Evolutionary conservation across 2,329 filamentous ascomycete genomes (phyloP).

Genomic region (Fusarium compactum): DNA sequence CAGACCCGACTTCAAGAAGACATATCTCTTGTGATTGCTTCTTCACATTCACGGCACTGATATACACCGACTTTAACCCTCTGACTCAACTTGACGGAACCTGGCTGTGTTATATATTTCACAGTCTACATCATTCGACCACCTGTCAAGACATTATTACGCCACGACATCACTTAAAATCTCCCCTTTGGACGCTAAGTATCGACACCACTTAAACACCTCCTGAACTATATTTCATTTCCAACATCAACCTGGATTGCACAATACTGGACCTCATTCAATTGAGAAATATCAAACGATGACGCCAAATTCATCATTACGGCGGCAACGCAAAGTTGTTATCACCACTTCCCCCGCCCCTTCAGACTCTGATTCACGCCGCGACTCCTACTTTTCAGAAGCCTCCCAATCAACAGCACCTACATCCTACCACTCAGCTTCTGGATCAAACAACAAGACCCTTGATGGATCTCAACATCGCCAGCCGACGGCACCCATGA

Average conservation of each 20-base stretch:
- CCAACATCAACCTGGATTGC: constrained; percentile 13
- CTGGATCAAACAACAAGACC: constrained; percentile 42
- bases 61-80: constrained; percentile 1
- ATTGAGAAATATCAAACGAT: constrained; percentile 29
- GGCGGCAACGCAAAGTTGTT: constrained; percentile 45
- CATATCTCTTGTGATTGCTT: constrained; percentile 40
- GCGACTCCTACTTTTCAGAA: constrained; percentile 48
- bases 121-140: constrained; percentile 25
- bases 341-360: constrained; percentile 44
- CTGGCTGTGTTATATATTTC: constrained; percentile 23
- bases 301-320: constrained; percentile 37
- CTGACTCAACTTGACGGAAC: constrained; percentile 15
- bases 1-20: constrained; percentile 41
- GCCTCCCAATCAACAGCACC: constrained; percentile 47
- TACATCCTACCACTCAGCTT: constrained; percentile 45
- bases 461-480: constrained; percentile 21
- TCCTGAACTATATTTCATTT: constrained; percentile 11
- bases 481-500: constrained; percentile 25
- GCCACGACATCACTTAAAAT: constrained; percentile 9
- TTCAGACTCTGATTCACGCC: constrained; percentile 45
- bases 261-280: constrained; percentile 3
- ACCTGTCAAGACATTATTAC: constrained; percentile 13
- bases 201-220: constrained; percentile 30
- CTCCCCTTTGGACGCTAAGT: constrained; percentile 8
- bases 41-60: constrained; percentile 15